Evolutionary conservation across 176 grass and related monocot genomes (phyloP).

Genomic region (Aechmea fasciata): DNA sequence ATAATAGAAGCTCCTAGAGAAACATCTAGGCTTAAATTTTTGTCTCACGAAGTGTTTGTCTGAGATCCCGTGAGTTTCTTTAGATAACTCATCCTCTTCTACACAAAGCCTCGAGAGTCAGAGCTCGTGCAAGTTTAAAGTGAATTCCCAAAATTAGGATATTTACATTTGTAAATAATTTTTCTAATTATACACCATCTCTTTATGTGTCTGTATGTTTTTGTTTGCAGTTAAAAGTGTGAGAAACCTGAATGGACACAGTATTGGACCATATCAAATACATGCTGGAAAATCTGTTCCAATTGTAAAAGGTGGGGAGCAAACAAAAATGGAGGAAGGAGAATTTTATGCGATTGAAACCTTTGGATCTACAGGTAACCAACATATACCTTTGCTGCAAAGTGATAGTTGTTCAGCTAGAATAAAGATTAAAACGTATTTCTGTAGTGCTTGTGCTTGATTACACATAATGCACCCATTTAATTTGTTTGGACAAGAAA

Average conservation of each 20-base stretch:
- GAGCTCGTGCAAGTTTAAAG: no score
- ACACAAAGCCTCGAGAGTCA: no score
- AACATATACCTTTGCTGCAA: neutral
- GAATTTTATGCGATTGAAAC: conserved; percentile 98
- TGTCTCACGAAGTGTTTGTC: no score
- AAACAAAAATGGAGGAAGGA: conserved; percentile 98
- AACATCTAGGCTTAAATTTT: no score
- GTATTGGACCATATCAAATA: conserved; percentile 93
- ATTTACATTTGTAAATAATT: neutral
- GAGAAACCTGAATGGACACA: conserved; percentile 93
- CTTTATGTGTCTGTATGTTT: neutral
- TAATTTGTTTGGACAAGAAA: no score
- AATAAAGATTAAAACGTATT: no score
- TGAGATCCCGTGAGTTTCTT: no score
- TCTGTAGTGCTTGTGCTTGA: no score
- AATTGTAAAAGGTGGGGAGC: conserved; percentile 93
- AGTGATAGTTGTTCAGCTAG: neutral
- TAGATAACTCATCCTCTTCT: no score
- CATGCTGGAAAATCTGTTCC: conserved; percentile 96
- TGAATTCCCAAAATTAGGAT: neutral
- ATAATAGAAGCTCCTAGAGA: no score
- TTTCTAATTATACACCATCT: neutral
- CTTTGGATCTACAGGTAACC: conserved; percentile 83
- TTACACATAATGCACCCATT: no score
- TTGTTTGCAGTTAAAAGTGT: conserved; percentile 81